Percentiles rank a stretch among this genome's conserved stretches.
phyloP scores from a whole-genome alignment of 176 grass and related monocot species.

The Canna indica region DNA sequence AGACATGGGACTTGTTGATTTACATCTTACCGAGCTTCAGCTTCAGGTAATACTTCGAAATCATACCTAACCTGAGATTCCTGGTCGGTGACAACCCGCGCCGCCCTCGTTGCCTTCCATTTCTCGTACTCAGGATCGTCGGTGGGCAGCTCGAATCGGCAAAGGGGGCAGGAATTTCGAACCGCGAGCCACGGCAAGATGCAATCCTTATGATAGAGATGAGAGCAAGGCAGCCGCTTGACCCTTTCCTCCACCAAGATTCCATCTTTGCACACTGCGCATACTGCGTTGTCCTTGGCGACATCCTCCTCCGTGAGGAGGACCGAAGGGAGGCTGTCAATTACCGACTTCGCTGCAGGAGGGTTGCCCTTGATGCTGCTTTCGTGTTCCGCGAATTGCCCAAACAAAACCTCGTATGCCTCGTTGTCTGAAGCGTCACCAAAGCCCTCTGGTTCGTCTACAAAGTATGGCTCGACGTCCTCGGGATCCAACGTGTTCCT shows the following conservation, averaged over 20 bases:
- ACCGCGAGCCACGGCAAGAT: slow-evolving; percentile 12
- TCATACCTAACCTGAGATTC: neutral
- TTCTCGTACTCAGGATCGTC: slow-evolving; percentile 13
- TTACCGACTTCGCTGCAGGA: slow-evolving; percentile 40
- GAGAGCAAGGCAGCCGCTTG: slow-evolving; percentile 11
- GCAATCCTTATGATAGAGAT: slow-evolving; percentile 6
- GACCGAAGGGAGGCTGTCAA: slow-evolving; percentile 65
- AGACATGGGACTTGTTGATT: neutral
- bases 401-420: slow-evolving; percentile 45
- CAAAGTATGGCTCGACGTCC: slow-evolving; percentile 43
- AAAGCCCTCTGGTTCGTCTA: slow-evolving; percentile 30
- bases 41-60: slow-evolving; percentile 7
- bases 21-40: neutral
- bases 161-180: slow-evolving; percentile 12
- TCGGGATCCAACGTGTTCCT: slow-evolving; percentile 22
- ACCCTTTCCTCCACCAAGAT: slow-evolving; percentile 3
- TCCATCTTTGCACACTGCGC: slow-evolving; percentile 69
- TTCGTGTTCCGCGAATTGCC: slow-evolving; percentile 50
- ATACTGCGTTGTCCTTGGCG: slow-evolving; percentile 23
- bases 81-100: neutral
- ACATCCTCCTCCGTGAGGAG: slow-evolving; percentile 26
- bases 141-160: slow-evolving; percentile 6
- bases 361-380: slow-evolving; percentile 37
- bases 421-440: slow-evolving; percentile 12
- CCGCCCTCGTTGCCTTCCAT: neutral